Percentiles rank a stretch among this genome's conserved stretches.
phyloP scores from a whole-genome alignment of 2,329 filamentous ascomycete genomes.

The Aspergillus neoniger region DNA sequence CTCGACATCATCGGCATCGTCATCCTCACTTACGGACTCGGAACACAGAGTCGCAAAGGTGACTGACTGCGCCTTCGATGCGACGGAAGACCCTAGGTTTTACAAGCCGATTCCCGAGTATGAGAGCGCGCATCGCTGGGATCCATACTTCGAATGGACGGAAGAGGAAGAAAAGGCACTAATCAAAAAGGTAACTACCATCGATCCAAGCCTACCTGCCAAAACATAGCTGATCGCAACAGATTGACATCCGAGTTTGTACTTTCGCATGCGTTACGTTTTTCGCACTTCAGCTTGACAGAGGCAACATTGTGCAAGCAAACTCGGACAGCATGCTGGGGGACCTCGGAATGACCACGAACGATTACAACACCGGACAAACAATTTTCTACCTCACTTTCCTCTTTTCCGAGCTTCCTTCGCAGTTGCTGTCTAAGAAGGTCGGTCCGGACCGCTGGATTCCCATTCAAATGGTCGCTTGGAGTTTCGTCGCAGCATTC shows the following conservation, averaged over 20 bases:
- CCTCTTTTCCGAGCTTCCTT: conserved; percentile 58
- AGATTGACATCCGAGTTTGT: conserved; percentile 48
- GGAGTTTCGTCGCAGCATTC: conserved; percentile 55
- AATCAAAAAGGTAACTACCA: conserved; percentile 36
- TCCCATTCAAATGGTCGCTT: conserved; percentile 59
- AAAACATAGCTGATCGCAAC: background rate
- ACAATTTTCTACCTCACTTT: conserved; percentile 42
- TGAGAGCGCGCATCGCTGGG: conserved; percentile 53
- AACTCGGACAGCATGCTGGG: conserved; percentile 62
- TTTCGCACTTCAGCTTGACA: conserved; percentile 64
- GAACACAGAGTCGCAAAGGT: conserved; percentile 10
- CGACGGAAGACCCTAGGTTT: conserved; percentile 36
- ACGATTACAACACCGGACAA: conserved; percentile 49
- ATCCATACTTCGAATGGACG: conserved; percentile 50
- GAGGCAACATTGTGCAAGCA: conserved; percentile 64
- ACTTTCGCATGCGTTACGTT: conserved; percentile 59
- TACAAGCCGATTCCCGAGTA: conserved; percentile 47
- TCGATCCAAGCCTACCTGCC: background rate
- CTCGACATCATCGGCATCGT: conserved; percentile 17
- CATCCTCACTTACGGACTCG: conserved; percentile 12
- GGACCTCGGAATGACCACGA: conserved; percentile 51
- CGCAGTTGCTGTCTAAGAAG: conserved; percentile 62
- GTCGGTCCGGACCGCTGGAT: conserved; percentile 63
- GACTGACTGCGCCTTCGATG: conserved; percentile 37
- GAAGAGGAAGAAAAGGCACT: conserved; percentile 47